Percentiles rank a stretch among this genome's conserved stretches.
phyloP scores from a whole-genome alignment of 352 stramenopile species.

The Globisporangium polare region DNA sequence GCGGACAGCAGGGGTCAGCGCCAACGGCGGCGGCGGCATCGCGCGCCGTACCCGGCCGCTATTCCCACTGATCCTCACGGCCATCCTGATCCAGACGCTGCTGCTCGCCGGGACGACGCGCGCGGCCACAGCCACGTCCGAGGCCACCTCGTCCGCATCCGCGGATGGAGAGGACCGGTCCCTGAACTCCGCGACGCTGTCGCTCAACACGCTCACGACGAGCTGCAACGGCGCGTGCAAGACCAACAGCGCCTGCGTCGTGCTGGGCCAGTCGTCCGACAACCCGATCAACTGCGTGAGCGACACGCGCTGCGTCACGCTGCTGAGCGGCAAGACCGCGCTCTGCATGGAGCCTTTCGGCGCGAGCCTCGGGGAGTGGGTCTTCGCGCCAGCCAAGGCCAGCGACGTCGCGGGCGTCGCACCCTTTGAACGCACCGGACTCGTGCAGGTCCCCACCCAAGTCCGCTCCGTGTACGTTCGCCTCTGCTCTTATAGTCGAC shows the following conservation, averaged over 20 bases:
- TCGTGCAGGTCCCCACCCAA: slow-evolving; percentile 49
- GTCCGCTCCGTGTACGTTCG: slow-evolving; percentile 40
- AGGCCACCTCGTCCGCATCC: slow-evolving; percentile 9
- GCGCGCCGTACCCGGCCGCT: not conserved
- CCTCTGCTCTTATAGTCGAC: not conserved
- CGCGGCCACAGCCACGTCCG: not conserved
- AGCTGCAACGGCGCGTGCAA: slow-evolving; percentile 71
- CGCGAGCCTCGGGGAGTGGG: slow-evolving; percentile 31
- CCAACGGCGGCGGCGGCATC: not conserved
- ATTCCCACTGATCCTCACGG: not conserved
- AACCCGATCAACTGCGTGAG: slow-evolving; percentile 74
- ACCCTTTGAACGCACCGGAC: slow-evolving; percentile 67
- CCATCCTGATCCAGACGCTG: not conserved
- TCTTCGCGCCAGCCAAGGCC: slow-evolving; percentile 48
- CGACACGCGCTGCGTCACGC: slow-evolving; percentile 60
- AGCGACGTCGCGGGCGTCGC: slow-evolving; percentile 45
- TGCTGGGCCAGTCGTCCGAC: slow-evolving; percentile 53
- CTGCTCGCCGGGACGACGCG: not conserved
- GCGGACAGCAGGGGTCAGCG: not conserved
- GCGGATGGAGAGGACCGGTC: slow-evolving; percentile 8
- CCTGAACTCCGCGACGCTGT: slow-evolving; percentile 10
- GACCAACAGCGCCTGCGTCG: slow-evolving; percentile 52
- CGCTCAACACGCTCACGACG: slow-evolving; percentile 71
- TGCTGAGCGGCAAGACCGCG: slow-evolving; percentile 61
- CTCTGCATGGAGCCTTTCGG: slow-evolving; percentile 62